A percentile compares a stretch with the other conserved stretches of the same genome.
These are phyloP conservation scores for Sugiyamaella castrensis DNA, from an alignment of 1,139 yeast genomes.

Conservation along the genomic window DNA sequence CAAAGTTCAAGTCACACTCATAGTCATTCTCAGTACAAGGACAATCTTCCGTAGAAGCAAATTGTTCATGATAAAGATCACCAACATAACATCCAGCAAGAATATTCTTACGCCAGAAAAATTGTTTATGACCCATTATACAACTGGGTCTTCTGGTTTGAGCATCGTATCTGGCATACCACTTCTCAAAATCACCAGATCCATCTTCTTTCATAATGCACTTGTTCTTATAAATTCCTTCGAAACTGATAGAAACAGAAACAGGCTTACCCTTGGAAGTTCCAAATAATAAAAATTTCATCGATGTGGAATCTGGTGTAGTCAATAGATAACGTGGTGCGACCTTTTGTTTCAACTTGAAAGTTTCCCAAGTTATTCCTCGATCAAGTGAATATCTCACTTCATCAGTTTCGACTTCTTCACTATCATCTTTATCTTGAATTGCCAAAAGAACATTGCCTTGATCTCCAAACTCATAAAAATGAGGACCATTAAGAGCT, in stretches of 20 bases:
- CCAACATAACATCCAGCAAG: slow-evolving; percentile 68
- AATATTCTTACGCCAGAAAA: slow-evolving; percentile 63
- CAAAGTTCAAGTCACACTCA: slow-evolving; percentile 69
- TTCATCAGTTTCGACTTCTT: slow-evolving; percentile 21
- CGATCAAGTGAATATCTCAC: slow-evolving; percentile 66
- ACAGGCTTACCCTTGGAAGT: slow-evolving; percentile 30
- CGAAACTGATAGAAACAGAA: slow-evolving; percentile 57
- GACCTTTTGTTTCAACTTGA: slow-evolving; percentile 48
- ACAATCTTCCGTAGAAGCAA: slow-evolving; percentile 57
- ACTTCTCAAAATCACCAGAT: slow-evolving; percentile 61
- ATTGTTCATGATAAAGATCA: slow-evolving; percentile 56
- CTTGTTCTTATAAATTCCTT: slow-evolving; percentile 47
- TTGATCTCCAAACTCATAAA: slow-evolving; percentile 70
- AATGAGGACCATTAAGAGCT: slow-evolving; percentile 53
- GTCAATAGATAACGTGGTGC: slow-evolving; percentile 51
- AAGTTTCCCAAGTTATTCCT: slow-evolving; percentile 61
- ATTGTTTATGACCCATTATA: slow-evolving; percentile 70
- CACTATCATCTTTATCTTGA: slow-evolving; percentile 37
- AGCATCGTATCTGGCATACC: slow-evolving; percentile 54
- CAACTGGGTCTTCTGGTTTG: slow-evolving; percentile 55
- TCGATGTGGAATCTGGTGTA: slow-evolving; percentile 72
- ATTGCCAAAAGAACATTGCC: slow-evolving; percentile 74
- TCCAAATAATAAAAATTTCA: slow-evolving; percentile 58
- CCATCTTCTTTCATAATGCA: slow-evolving; percentile 46
- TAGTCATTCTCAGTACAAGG: slow-evolving; percentile 62